Percentiles rank a stretch among this genome's conserved stretches.
These are phyloP conservation scores for Themeda triandra DNA, from an alignment of 176 grass and related monocot genomes.

Conservation along the genomic window DNA sequence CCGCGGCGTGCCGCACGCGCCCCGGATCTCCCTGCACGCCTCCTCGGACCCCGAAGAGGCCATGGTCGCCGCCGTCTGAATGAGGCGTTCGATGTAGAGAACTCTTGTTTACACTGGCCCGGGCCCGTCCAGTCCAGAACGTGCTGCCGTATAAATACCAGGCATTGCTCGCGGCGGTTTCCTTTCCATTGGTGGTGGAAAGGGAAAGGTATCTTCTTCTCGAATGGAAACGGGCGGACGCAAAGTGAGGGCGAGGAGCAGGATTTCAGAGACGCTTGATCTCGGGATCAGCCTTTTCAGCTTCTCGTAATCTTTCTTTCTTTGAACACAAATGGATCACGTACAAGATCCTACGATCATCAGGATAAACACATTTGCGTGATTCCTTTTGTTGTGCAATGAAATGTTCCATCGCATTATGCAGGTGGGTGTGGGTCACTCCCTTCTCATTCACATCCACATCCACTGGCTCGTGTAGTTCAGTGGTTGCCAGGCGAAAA, in stretches of 20 bases:
- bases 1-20: conserved; percentile 41
- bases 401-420: not conserved
- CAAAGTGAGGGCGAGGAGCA: not conserved
- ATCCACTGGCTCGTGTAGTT: not conserved
- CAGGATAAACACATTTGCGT: not conserved
- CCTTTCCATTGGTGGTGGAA: not conserved
- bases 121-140: not conserved
- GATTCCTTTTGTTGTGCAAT: not conserved
- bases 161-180: not conserved
- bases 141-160: not conserved
- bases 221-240: not conserved
- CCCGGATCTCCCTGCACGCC: conserved; percentile 71
- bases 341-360: not conserved
- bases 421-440: not conserved
- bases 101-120: not conserved
- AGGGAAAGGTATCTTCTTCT: not conserved
- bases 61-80: not conserved
- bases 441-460: not conserved
- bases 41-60: conserved; percentile 16
- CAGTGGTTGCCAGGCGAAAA: conserved; percentile 28
- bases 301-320: not conserved
- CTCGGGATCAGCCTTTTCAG: conserved; percentile 1
- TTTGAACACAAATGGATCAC: not conserved
- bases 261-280: conserved; percentile 4
- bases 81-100: conserved; percentile 5